Base-by-base conservation (phyloP, 768 basidiomycete genomes). In the Holtermanniella nyarrowii region DNA sequence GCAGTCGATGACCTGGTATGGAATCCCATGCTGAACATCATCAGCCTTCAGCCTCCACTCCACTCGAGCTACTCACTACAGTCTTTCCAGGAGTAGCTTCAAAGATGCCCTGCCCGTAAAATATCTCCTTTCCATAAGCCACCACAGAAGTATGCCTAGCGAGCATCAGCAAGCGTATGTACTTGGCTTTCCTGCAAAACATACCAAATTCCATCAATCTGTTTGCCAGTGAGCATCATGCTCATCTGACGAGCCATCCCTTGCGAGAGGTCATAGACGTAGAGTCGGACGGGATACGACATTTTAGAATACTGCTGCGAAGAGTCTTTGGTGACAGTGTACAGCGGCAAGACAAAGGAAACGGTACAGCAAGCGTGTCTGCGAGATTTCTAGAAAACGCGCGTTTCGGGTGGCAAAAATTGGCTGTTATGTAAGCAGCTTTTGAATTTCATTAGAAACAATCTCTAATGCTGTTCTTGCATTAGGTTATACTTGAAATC, bases 181-280 rank as follows among this genome's bases (percentile, higher is more conserved):
- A n/a, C n/a, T n/a, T n/a, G n/a, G n/a, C n/a, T n/a, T n/a, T n/a
- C n/a, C n/a, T n/a, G n/a, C n/a, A 37, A 18, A 14, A 70, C 78
- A 58, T 49, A 87, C 90, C 91, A 97, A 48, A 97, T 82, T 0
- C 91, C 91, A 56, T 95, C 87, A 48, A 95, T 88, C 70, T 90
- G 88, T 48, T 80, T 79, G 3, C 91, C 91, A 0, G 85, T 85
- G 39, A 95, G 76, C 70, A 85, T 84, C 44, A 77, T 73, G 4
- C 88, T 91, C 27, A 95, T 73, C 54, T 81, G 79, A 49, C 78
- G 77, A 4, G 88, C 91, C 61, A 93, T 76, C 40, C 90, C 90
- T 63, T 83, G 82, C 71, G 83, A 89, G 48, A 93, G 81, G 63
- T 95, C 90, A 70, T 95, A 95, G 0, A 93, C 81, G 65, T 90